Evolutionary conservation across 495 filamentous ascomycete genomes (phyloP).

Genomic region (Aspergillus bridgeri): DNA sequence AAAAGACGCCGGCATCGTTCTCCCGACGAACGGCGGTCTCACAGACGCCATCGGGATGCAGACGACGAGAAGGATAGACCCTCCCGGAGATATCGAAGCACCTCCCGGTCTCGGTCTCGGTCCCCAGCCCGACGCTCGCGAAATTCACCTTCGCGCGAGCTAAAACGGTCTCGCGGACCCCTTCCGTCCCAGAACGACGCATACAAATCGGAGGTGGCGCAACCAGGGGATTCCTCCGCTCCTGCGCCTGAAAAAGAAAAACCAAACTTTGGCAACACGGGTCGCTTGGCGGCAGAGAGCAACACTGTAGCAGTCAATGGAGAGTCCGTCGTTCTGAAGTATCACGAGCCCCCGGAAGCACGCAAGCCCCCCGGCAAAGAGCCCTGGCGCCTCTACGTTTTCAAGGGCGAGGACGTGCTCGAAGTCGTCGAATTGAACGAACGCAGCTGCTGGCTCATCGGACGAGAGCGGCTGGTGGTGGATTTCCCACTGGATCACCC

Average conservation of each 20-base stretch:
- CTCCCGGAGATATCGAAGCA: conserved; percentile 25
- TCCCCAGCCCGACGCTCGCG: conserved; percentile 30
- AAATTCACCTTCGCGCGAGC: conserved; percentile 25
- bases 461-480: conserved; percentile 72
- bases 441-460: conserved; percentile 87
- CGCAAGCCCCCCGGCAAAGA: conserved; percentile 78
- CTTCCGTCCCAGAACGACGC: conserved; percentile 68
- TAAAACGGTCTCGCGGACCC: conserved; percentile 49
- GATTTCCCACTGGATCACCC: conserved; percentile 86
- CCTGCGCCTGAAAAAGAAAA: conserved; percentile 67
- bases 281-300: conserved; percentile 80
- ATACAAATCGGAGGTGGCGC: conserved; percentile 53
- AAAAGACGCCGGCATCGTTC: conserved; percentile 29
- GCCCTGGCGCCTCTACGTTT: conserved; percentile 87
- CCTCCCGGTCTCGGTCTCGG: conserved; percentile 32
- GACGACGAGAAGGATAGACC: conserved; percentile 22
- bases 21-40: conserved; percentile 24
- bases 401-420: conserved; percentile 77
- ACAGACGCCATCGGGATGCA: conserved; percentile 26
- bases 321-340: conserved; percentile 75
- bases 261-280: conserved; percentile 79
- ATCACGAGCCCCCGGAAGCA: conserved; percentile 91
- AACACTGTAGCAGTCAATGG: conserved; percentile 75
- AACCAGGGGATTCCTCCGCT: conserved; percentile 28
- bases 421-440: conserved; percentile 72